Evolutionary conservation across 768 basidiomycete species (phyloP).

Genomic region (Xerocomellus amylosporus): DNA sequence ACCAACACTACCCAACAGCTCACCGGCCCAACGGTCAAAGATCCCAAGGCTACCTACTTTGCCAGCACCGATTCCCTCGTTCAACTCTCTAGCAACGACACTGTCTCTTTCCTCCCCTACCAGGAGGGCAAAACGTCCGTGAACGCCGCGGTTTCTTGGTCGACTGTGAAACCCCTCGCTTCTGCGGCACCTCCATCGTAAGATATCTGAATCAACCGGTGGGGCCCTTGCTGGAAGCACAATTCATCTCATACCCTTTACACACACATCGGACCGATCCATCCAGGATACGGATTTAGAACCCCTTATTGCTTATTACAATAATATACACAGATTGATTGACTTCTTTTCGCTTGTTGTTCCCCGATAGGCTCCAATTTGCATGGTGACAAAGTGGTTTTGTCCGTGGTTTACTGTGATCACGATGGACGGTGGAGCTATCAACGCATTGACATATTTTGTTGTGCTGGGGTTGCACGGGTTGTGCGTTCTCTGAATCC

Average conservation of each 20-base stretch:
- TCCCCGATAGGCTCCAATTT: background rate
- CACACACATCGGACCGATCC: background rate
- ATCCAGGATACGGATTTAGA: background rate
- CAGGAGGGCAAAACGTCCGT: constrained; percentile 39
- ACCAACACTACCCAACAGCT: constrained; percentile 63
- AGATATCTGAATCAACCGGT: background rate
- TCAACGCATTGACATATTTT: too few species aligned
- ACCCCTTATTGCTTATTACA: constrained; percentile 4
- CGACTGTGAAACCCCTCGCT: constrained; percentile 42
- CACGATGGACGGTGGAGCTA: background rate
- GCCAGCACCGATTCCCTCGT: constrained; percentile 60
- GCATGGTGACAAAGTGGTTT: background rate
- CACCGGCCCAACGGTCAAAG: constrained; percentile 58
- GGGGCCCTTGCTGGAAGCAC: constrained; percentile 10
- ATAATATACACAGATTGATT: constrained; percentile 1
- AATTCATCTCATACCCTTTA: constrained; percentile 12
- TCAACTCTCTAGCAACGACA: constrained; percentile 62
- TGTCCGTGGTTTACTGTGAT: background rate
- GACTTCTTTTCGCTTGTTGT: background rate
- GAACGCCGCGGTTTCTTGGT: constrained; percentile 51
- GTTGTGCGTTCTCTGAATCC: background rate
- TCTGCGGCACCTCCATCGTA: constrained; percentile 37
- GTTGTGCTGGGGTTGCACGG: background rate
- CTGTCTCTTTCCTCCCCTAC: constrained; percentile 62
- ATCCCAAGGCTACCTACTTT: constrained; percentile 59